Base-by-base conservation (phyloP, 306 rosid genomes). In the Vigna angularis region DNA sequence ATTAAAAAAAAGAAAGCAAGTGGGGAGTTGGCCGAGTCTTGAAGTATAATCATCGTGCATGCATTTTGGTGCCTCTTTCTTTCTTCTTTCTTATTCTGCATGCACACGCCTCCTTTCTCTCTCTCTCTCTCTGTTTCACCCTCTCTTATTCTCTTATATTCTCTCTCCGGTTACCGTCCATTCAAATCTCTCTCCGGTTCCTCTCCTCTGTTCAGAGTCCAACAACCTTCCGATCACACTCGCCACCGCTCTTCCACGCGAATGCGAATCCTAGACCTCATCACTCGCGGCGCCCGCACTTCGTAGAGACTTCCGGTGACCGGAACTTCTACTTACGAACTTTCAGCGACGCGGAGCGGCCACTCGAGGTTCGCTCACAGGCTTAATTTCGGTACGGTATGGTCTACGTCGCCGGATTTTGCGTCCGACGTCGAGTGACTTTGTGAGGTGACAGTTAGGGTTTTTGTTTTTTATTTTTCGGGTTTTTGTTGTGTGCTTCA, bases 21-120 rank as follows among this genome's bases (percentile, higher is more conserved):
- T 83, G 86, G 89, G 76, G 90, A 89, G 94, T 83, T 91, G 87
- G 96, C 93, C 66, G 89, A 90, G 98, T 85, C 98, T 91, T 94
- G 91, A 91, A 94, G 97, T 88, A 85, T 89, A 84, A 94, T 91
- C 96, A 88, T 78, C 98, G 97, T 94, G 98, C 98, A 94, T 94
- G 98, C 98, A 89, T 89, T 94, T 89, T 82, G 36, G 85, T 86
- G 83, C 86, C 75, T 75, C 75, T 72, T 80, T 84, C 79, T 81
- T 63, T 70, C 78, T 77, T 59, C 73, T 82, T 76, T 81, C 85
- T 88, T 83, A 83, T 79, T 89, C 83, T 89, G 89, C 97, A 90
- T 91, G 97, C 97, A 89, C 96, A 87, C 97, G 97, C 92, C 90
- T 90, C 77, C 90, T 82, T 26, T 74, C 80, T 76, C 66, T 67